Evolutionary conservation across 2,329 filamentous ascomycete species (phyloP).

Genomic region (Helotiales sp.): DNA sequence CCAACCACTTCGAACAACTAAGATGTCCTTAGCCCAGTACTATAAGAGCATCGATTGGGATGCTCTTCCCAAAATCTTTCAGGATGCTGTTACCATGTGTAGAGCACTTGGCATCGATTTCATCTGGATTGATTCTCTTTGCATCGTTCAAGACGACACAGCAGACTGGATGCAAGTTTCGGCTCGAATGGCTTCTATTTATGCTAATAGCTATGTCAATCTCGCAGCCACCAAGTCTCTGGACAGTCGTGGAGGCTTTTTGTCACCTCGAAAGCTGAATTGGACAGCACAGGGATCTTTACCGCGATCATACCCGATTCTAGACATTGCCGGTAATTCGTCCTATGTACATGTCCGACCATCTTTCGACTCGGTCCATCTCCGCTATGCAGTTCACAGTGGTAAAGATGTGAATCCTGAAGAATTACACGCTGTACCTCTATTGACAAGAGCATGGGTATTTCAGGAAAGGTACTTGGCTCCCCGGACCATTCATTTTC

Average conservation of each 20-base stretch:
- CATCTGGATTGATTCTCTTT: background rate
- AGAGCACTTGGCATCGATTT: background rate
- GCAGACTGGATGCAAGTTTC: background rate
- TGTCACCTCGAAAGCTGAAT: background rate
- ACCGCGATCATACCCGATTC: background rate
- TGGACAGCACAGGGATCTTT: too few relatives aligned
- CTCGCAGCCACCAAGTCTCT: background rate
- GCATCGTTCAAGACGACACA: background rate
- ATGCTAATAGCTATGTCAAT: background rate
- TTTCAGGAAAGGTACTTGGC: constrained; percentile 15
- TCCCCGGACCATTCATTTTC: constrained; percentile 11
- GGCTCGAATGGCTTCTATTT: background rate
- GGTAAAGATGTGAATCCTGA: background rate
- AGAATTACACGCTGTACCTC: background rate
- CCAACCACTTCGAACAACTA: background rate
- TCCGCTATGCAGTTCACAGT: background rate
- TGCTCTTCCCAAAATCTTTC: background rate
- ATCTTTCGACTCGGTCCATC: background rate
- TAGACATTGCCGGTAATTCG: background rate
- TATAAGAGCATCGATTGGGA: background rate
- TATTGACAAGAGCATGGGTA: constrained; percentile 10
- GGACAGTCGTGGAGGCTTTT: background rate
- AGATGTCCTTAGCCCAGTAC: background rate
- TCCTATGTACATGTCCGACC: background rate
- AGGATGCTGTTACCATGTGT: background rate